phyloP scores from a whole-genome alignment of 106 monocot genomes.

The Platanthera guangdongensis region DNA sequence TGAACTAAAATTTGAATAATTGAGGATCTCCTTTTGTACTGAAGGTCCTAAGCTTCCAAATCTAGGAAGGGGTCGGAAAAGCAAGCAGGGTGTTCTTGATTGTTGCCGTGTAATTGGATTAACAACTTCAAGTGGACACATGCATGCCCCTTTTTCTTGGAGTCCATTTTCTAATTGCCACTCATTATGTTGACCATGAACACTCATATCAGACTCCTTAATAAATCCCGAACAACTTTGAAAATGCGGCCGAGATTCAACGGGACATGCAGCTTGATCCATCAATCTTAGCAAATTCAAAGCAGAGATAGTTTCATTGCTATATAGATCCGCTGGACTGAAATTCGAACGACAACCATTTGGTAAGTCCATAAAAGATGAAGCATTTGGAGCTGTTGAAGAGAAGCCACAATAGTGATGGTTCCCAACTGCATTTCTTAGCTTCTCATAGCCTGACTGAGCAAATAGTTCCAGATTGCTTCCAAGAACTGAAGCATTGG shows the following conservation, averaged over 20 bases:
- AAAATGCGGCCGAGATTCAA: conserved; percentile 8
- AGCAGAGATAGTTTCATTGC: conserved; percentile 53
- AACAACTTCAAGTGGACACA: conserved; percentile 5
- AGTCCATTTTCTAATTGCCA: not conserved
- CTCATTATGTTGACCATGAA: conserved; percentile 8
- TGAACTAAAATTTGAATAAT: conserved; percentile 10
- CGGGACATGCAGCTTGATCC: conserved; percentile 41
- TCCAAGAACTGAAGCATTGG: not conserved
- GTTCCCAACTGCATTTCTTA: not conserved
- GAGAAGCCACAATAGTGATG: not conserved
- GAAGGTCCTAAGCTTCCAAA: conserved; percentile 43
- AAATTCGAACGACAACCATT: conserved; percentile 10
- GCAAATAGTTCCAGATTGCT: not conserved
- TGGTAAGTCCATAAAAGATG: conserved; percentile 8
- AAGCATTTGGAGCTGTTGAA: not conserved
- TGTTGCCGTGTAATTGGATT: conserved; percentile 6
- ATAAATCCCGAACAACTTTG: conserved; percentile 3
- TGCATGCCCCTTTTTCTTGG: not conserved
- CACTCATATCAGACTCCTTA: conserved; percentile 8
- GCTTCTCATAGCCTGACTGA: not conserved
- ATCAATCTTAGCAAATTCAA: conserved; percentile 76
- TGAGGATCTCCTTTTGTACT: conserved; percentile 49
- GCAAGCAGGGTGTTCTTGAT: conserved; percentile 24
- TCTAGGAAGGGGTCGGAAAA: conserved; percentile 41
- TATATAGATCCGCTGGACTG: conserved; percentile 14